Base-by-base conservation (phyloP, 345 rosid species). In the Populus pruinosa region DNA sequence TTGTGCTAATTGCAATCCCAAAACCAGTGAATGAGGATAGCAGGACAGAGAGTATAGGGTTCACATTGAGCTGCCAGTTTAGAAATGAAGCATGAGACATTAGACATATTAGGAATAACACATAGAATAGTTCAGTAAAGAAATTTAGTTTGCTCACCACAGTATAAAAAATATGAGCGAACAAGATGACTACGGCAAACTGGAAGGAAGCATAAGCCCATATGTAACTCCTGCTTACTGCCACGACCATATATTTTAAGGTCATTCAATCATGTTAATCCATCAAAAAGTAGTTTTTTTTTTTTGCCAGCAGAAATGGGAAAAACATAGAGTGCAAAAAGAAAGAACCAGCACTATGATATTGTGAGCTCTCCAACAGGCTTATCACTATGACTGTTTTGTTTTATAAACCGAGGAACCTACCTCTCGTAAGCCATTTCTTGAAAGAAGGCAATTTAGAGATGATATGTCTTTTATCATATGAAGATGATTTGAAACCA, bases 181-280 rank as follows among this genome's bases (percentile, higher is more conserved):
- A 86, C 69, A 89, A 86, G 80, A 89, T 86, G 76, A 89, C 89
- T 38, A 85, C 79, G 1, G 89, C 90, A 82, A 86, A 89, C 76
- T 89, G 92, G 76, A 87, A 86, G 68, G 85, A 87, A 61, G 89
- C 86, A 84, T 86, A 89, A 5, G 88, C 92, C 92, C 92, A 87
- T 39, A 86, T 85, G 86, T 87, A 89, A 72, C 84, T 80, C 79
- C 89, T 79, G 87, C 84, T 86, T 84, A 88, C 92, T 89, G 89
- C 76, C 79, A 81, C 61, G 77, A 69, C 67, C 74, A 82, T 36
- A 63, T 5, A 71, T 18, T 12, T 39, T 72, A 59, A 76, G 66
- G 44, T 66, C 67, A 74, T 78, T 69, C 38, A 63, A 73, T 33
- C 75, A 78, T 29, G 65, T 35, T 21, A 76, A 73, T 17, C 66